These are phyloP conservation scores for Ascoidea rubescens DNA, from an alignment of 805 yeast species.

Conservation along the genomic window DNA sequence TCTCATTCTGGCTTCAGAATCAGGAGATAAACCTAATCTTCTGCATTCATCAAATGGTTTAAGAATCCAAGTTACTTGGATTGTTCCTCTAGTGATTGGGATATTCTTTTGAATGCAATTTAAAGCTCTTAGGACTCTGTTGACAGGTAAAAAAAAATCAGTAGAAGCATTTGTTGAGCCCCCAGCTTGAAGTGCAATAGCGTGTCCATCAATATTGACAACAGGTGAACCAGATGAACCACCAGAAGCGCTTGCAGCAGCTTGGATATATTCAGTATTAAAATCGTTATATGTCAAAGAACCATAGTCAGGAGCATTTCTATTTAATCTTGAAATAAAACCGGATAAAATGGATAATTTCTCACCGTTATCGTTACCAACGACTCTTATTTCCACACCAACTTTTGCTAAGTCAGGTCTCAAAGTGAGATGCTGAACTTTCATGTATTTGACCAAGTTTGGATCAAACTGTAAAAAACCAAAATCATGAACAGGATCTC, in stretches of 20 bases:
- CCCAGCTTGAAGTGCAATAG: conserved; percentile 90
- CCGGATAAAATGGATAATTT: conserved; percentile 81
- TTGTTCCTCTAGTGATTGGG: conserved; percentile 77
- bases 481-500: conserved; percentile 93
- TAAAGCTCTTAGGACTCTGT: conserved; percentile 72
- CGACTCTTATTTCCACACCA: conserved; percentile 85
- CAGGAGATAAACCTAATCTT: conserved; percentile 68
- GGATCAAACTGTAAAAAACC: conserved; percentile 79
- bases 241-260: conserved; percentile 92
- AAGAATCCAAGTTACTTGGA: conserved; percentile 79
- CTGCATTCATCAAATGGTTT: conserved; percentile 86
- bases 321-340: conserved; percentile 61
- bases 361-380: conserved; percentile 95
- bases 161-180: conserved; percentile 87
- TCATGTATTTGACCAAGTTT: conserved; percentile 22
- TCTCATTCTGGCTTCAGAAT: conserved; percentile 60
- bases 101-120: conserved; percentile 45
- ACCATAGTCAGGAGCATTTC: conserved; percentile 94
- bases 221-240: conserved; percentile 96
- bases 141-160: conserved; percentile 80
- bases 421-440: conserved; percentile 27
- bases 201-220: conserved; percentile 77
- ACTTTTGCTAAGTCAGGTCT: conserved; percentile 75
- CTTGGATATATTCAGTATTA: conserved; percentile 88
- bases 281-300: conserved; percentile 79